Conservation (phyloP, 352 stramenopile genomes). For the Pythium plurisporium region DNA sequence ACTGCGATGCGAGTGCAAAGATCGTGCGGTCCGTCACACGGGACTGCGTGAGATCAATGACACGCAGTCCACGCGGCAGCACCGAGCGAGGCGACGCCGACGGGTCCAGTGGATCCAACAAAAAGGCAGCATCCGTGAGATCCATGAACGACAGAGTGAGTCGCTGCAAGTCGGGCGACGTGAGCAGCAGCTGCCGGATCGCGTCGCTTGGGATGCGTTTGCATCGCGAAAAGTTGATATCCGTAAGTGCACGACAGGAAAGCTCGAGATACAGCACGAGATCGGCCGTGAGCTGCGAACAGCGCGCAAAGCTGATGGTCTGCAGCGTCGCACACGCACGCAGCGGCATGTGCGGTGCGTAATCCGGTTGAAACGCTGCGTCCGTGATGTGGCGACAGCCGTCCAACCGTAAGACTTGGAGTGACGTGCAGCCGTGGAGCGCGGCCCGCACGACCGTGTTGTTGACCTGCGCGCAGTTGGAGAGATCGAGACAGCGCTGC, state of each 20-base stretch:
- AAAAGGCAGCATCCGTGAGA: conserved; percentile 61
- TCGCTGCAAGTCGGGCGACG: conserved; percentile 48
- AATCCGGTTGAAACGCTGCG: conserved; percentile 80
- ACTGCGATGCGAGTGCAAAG: conserved; percentile 57
- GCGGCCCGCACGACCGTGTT: conserved; percentile 81
- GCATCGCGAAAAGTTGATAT: conserved; percentile 81
- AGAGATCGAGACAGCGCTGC: conserved; percentile 80
- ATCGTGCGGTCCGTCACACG: conserved; percentile 67
- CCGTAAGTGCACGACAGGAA: conserved; percentile 63
- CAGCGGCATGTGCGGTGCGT: conserved; percentile 64
- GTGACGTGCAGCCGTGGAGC: conserved; percentile 65
- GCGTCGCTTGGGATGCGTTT: conserved; percentile 80
- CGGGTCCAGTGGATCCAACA: conserved; percentile 7
- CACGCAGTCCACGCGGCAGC: conserved; percentile 39
- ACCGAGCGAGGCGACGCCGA: conserved; percentile 8
- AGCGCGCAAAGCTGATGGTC: conserved; percentile 74
- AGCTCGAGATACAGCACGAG: conserved; percentile 79
- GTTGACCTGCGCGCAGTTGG: conserved; percentile 83
- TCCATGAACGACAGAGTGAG: conserved; percentile 86
- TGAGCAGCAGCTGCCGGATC: conserved; percentile 61
- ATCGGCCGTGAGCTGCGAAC: conserved; percentile 73
- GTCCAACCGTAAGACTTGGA: conserved; percentile 80
- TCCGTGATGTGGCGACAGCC: conserved; percentile 86
- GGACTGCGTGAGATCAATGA: conserved; percentile 72
- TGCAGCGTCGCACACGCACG: conserved; percentile 73